phyloP scores from a whole-genome alignment of 2,329 filamentous ascomycete genomes.

The Colletotrichum chrysophilum region DNA sequence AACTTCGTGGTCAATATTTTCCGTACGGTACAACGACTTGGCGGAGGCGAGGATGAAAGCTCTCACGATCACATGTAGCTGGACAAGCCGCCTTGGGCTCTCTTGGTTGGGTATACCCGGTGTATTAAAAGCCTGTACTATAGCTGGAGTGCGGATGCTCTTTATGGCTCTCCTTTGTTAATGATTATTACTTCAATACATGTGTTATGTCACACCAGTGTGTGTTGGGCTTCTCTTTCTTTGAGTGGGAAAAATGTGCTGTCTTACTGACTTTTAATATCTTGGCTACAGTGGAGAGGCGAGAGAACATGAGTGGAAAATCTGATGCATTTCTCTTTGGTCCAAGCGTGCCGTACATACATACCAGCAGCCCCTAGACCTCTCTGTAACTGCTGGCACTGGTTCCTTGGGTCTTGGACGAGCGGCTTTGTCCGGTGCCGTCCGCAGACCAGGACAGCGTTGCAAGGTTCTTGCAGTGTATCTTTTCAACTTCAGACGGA shows the following conservation, averaged over 20 bases:
- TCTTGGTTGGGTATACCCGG: constrained; percentile 16
- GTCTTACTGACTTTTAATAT: neutral
- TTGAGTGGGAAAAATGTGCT: neutral
- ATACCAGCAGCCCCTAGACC: neutral
- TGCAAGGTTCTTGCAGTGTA: neutral
- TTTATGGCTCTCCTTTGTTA: constrained; percentile 1
- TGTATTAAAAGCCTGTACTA: constrained; percentile 20
- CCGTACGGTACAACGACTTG: constrained; percentile 67
- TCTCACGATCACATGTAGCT: constrained; percentile 17
- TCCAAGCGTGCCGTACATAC: neutral
- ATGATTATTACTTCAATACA: neutral
- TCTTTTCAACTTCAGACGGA: neutral
- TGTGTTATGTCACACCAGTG: neutral
- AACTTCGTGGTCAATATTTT: constrained; percentile 90
- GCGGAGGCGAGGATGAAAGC: constrained; percentile 53
- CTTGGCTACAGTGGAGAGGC: neutral
- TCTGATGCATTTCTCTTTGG: neutral
- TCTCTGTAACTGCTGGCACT: neutral
- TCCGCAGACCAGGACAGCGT: neutral
- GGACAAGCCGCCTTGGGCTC: neutral
- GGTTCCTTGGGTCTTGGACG: neutral
- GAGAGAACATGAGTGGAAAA: neutral
- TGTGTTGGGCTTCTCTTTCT: neutral
- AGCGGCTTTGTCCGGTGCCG: neutral
- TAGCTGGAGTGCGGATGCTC: neutral